Conservation (phyloP, 768 basidiomycete genomes). For the Boletus reticulatus region DNA sequence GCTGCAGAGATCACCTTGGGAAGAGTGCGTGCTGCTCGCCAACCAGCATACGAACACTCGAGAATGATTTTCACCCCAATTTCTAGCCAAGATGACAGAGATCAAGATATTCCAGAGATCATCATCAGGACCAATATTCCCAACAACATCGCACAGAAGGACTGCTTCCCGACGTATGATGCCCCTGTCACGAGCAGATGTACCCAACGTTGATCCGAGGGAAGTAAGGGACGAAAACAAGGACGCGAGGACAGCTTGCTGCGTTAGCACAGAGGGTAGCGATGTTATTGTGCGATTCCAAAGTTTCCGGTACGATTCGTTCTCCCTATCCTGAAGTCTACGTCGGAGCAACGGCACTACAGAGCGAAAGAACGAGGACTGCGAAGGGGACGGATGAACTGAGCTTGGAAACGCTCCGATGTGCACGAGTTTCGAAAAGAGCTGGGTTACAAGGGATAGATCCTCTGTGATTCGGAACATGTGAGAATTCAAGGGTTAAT, state of each 20-base stretch:
- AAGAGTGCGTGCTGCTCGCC: constrained; percentile 41
- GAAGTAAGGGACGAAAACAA: constrained; percentile 49
- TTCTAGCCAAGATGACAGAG: constrained; percentile 50
- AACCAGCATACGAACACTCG: constrained; percentile 73
- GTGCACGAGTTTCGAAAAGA: constrained; percentile 66
- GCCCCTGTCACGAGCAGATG: constrained; percentile 35
- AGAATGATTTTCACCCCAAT: constrained; percentile 59
- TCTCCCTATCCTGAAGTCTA: constrained; percentile 29
- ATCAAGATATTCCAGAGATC: constrained; percentile 51
- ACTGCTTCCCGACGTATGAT: constrained; percentile 52
- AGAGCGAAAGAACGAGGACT: constrained; percentile 67
- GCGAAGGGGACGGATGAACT: constrained; percentile 50
- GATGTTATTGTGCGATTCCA: constrained; percentile 50
- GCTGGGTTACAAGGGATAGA: constrained; percentile 43
- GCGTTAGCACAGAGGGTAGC: constrained; percentile 48
- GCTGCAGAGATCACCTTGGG: constrained; percentile 27
- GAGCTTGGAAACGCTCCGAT: constrained; percentile 61
- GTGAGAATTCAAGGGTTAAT: constrained; percentile 6
- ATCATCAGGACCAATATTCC: constrained; percentile 39
- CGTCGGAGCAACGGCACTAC: constrained; percentile 48
- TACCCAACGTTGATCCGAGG: constrained; percentile 31
- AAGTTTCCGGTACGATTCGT: constrained; percentile 40
- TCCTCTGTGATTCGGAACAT: constrained; percentile 33
- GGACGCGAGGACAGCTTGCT: constrained; percentile 59
- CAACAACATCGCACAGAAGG: constrained; percentile 55